Evolutionary conservation across 139 green algal genomes (phyloP), one percentile per base, ranked within the genome.

Genomic region (Chlamydomonas eustigma): DNA sequence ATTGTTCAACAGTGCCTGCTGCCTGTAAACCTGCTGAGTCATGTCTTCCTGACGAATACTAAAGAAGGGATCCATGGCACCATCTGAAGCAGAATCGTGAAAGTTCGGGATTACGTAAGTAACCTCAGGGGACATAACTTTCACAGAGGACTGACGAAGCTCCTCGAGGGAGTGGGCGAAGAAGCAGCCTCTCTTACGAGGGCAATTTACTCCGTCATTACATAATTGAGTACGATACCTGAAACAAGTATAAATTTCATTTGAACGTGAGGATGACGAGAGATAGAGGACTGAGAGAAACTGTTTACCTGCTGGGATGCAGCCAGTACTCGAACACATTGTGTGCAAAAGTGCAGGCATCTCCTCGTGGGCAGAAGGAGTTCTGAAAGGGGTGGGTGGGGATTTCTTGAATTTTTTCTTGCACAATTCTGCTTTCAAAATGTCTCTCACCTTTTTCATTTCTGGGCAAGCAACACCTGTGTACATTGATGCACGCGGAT

Each of bases 281-380:
- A 18, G 25, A 58, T 12, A 58, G 18, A 58, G 12, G 44, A 58
- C n/a, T n/a, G n/a, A n/a, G n/a, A n/a, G n/a, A n/a, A 63, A 35
- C 32, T 38, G 33, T n/a, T 35, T 1, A 82, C 81, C 82, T 89
- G 80, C 72, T 92, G 2, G 92, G 92, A 78, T 97, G 92, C 76
- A 97, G 83, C 91, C 92, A 97, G 78, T 95, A 95, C 83, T 97
- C 93, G 39, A 97, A 97, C 0, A 97, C 92, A 73, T 92, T 93
- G 84, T 97, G 92, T 3, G 88, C 88, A 77, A 93, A 96, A 1
- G 89, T 87, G 78, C 92, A 97, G 35, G 73, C 65, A 51, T 95
- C 90, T 0, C 92, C 87, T 36, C 91, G 83, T 2, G 86, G 78
- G 73, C 92, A 97, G 12, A 75, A 69, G 35, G 86, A 76, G 32